Evolutionary conservation across 1,139 yeast species (phyloP).

Genomic region (Suhomyces bribrorum): DNA sequence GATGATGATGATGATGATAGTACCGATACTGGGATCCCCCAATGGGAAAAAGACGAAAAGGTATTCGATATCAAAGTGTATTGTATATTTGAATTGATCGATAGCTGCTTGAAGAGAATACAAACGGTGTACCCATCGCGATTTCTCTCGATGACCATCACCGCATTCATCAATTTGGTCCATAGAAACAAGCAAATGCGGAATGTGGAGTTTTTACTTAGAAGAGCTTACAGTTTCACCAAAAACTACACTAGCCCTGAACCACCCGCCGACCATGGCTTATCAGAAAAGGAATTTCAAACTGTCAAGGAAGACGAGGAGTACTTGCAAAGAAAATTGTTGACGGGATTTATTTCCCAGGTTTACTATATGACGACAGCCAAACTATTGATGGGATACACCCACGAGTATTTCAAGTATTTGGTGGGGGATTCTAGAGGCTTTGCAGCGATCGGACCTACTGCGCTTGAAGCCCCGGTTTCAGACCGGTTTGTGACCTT

Average conservation of each 20-base stretch:
- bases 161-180: slow-evolving; percentile 54
- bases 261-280: slow-evolving; percentile 24
- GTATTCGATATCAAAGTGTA: slow-evolving; percentile 61
- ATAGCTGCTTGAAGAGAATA: slow-evolving; percentile 53
- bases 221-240: slow-evolving; percentile 64
- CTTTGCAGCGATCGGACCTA: neutral
- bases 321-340: slow-evolving; percentile 48
- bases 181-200: slow-evolving; percentile 35
- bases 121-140: slow-evolving; percentile 72
- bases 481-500: slow-evolving; percentile 54
- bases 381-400: slow-evolving; percentile 21
- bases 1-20: slow-evolving; percentile 4
- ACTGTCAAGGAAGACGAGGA: slow-evolving; percentile 53
- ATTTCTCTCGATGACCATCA: slow-evolving; percentile 65
- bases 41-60: slow-evolving; percentile 5
- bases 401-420: slow-evolving; percentile 27
- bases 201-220: slow-evolving; percentile 47
- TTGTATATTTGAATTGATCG: slow-evolving; percentile 61
- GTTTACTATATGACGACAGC: slow-evolving; percentile 43
- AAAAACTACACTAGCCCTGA: slow-evolving; percentile 59
- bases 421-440: slow-evolving; percentile 15
- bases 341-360: slow-evolving; percentile 46
- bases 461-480: slow-evolving; percentile 15
- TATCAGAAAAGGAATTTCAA: slow-evolving; percentile 39
- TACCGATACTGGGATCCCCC: slow-evolving; percentile 15